Base-by-base conservation (phyloP, 768 basidiomycete species). In the Tricholoma flavovirens region DNA sequence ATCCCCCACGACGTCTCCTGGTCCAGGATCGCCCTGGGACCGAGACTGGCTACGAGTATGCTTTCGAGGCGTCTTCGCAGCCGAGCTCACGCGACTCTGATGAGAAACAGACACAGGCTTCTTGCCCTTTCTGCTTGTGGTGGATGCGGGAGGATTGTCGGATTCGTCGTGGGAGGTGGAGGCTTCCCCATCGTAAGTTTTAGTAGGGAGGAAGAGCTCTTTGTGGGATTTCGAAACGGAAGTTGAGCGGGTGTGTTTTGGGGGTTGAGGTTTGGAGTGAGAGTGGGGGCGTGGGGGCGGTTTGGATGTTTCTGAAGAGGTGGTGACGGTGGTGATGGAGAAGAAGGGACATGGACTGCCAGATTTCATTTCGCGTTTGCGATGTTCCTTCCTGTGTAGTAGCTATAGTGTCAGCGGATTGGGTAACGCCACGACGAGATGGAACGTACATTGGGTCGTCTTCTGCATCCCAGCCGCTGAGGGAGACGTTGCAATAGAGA, bases 401-500 rank as follows among this genome's bases (percentile, higher is more conserved):
- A 60, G 24, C 24, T 26, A 45, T 54, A 49, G 46, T 43, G 57
- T 51, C 40, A 54, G 53, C 30, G 17, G 4, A 12, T 53, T 33
- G 43, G 49, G 53, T n/a, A 24, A 32, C 17, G 36, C 30, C 17
- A 19, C 17, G 15, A 10, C 19, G 17, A 19, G 8, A 15, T 17
- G 9, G 10, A 56, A 73, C 89, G 56, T 70, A 97, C 95, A 86
- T 67, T 12, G 95, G 95, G 69, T 95, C 86, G 67, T 98, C 95
- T 12, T 82, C 83, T 26, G 78, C 73, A 42, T 93, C 90, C 95
- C 95, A 98, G 1, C 90, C 92, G 54, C 85, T 84, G 2, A 96
- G 80, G 1, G 84, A 78, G 32, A 87, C 75, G 43, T 85, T 77
- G 67, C 95, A 98, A 65, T 93, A 93, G 4, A 93, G 74, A 69